These are phyloP conservation scores for Rosellinia necatrix DNA, from an alignment of 2,329 filamentous ascomycete genomes.

Conservation along the genomic window DNA sequence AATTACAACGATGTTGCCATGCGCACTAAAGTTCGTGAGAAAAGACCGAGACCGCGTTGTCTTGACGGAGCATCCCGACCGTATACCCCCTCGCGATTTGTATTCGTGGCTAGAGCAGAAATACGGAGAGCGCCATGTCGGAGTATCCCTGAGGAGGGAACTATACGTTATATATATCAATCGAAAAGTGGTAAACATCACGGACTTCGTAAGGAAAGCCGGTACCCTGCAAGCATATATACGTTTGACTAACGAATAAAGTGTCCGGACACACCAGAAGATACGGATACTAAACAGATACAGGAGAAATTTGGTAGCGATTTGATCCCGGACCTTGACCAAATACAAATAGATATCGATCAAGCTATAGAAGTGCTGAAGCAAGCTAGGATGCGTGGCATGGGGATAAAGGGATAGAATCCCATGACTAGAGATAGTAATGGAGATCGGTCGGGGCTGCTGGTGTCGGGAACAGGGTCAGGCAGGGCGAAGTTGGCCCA, in stretches of 20 bases:
- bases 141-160: background rate
- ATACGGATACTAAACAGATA: background rate
- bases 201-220: background rate
- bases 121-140: background rate
- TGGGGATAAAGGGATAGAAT: background rate
- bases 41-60: conserved; percentile 8
- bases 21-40: conserved; percentile 2
- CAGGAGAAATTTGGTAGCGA: conserved; percentile 6
- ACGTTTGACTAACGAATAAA: background rate
- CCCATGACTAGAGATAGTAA: background rate
- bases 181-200: conserved; percentile 8
- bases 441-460: too few relatives aligned
- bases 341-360: conserved; percentile 9
- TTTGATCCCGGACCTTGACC: background rate
- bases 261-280: background rate
- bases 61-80: conserved; percentile 3
- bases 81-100: background rate
- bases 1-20: background rate
- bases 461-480: too few relatives aligned
- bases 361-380: conserved; percentile 6
- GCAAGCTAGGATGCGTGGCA: conserved; percentile 1
- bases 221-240: background rate
- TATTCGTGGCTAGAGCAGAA: background rate
- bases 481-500: too few relatives aligned
- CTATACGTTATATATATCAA: conserved; percentile 15